A percentile compares a stretch with the other conserved stretches of the same genome.
Conservation (phyloP, 2,329 filamentous ascomycete genomes). For the Chalaropsis thielavioides region DNA sequence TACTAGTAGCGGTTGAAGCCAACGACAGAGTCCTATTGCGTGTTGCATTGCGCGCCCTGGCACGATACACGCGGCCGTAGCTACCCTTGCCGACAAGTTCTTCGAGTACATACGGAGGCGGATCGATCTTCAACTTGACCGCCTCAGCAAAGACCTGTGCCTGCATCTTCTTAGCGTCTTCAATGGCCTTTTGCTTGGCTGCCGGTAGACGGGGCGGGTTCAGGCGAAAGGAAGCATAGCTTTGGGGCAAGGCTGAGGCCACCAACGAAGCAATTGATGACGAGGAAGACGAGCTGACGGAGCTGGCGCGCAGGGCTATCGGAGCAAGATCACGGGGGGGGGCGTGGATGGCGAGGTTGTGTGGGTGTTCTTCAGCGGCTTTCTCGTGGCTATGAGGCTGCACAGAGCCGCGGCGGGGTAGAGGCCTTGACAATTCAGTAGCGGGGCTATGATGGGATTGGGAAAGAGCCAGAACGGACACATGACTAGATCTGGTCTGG, state of each 20-base stretch:
- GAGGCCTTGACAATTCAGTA: neutral
- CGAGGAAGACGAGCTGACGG: neutral
- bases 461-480: neutral
- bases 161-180: conserved; percentile 60
- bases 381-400: neutral
- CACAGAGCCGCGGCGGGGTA: neutral
- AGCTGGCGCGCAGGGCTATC: neutral
- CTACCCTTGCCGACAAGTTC: conserved; percentile 64
- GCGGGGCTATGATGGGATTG: neutral
- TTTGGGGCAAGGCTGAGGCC: neutral
- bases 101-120: conserved; percentile 51
- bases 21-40: conserved; percentile 17
- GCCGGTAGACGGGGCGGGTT: conserved; percentile 27
- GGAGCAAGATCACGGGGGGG: neutral
- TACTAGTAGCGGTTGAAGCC: neutral
- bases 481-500: neutral
- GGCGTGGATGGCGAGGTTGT: neutral
- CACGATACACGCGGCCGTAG: conserved; percentile 62
- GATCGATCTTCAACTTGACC: conserved; percentile 41
- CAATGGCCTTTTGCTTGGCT: conserved; percentile 45
- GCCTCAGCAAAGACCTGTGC: conserved; percentile 47
- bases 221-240: neutral
- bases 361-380: neutral
- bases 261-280: neutral
- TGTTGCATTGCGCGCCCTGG: conserved; percentile 23